Conservation (phyloP, 192 early-diverging fungal genomes). For the Irineochytrium annulatum region DNA sequence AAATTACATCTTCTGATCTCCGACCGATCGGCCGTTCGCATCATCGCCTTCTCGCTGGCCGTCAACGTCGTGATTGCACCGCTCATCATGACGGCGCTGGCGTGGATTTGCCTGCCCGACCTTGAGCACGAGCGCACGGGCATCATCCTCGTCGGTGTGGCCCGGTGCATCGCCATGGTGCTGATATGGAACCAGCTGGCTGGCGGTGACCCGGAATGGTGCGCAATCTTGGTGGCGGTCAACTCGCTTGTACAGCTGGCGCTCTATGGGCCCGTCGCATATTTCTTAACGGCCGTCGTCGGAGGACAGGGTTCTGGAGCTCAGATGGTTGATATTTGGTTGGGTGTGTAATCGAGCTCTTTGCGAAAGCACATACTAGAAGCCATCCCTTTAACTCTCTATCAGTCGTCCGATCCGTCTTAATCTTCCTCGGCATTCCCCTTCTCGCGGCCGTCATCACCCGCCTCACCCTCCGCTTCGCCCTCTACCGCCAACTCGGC, state of each 20-base stretch:
- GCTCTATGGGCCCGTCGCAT: constrained; percentile 57
- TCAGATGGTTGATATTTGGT: constrained; percentile 50
- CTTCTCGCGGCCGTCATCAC: constrained; percentile 57
- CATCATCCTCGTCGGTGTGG: constrained; percentile 50
- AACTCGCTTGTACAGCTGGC: constrained; percentile 66
- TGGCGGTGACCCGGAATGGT: constrained; percentile 60
- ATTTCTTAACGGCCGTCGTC: constrained; percentile 54
- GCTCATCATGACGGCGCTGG: constrained; percentile 60
- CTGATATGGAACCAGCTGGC: constrained; percentile 72
- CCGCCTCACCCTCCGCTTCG: constrained; percentile 31
- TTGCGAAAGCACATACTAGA: constrained; percentile 7
- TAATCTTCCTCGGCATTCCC: constrained; percentile 68
- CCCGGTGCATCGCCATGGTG: constrained; percentile 75
- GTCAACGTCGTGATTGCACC: constrained; percentile 68
- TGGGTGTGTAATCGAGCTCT: constrained; percentile 25
- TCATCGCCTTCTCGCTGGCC: constrained; percentile 48
- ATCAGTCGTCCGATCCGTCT: constrained; percentile 33
- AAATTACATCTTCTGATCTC: constrained; percentile 8
- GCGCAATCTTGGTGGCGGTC: constrained; percentile 66
- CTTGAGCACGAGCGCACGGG: constrained; percentile 62
- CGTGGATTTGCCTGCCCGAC: constrained; percentile 65
- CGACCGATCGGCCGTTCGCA: constrained; percentile 1
- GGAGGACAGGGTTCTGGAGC: constrained; percentile 12
- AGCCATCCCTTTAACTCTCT: constrained; percentile 11
- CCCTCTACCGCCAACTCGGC: constrained; percentile 10